Evolutionary conservation across 495 filamentous ascomycete species (phyloP).

Genomic region (Letharia columbiana): DNA sequence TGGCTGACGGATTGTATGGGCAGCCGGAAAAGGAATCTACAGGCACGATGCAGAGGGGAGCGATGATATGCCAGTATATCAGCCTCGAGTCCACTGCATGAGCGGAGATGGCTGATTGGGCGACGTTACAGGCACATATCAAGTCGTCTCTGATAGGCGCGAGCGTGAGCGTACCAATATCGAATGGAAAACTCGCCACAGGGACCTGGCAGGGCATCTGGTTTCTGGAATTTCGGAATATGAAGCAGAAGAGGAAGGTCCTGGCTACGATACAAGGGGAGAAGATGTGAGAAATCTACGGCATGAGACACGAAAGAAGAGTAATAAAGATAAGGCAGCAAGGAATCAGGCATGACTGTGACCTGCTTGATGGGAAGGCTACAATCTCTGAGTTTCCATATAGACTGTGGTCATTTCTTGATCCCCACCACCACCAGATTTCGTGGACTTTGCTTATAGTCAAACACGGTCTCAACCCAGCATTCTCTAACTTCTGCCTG

Average conservation of each 20-base stretch:
- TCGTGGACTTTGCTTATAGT: slow-evolving; percentile 76
- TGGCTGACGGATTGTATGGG: neutral
- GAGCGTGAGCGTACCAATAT: slow-evolving; percentile 81
- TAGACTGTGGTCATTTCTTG: slow-evolving; percentile 45
- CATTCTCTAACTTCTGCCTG: slow-evolving; percentile 56
- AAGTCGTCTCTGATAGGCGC: slow-evolving; percentile 85
- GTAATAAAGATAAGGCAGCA: neutral
- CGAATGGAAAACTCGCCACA: slow-evolving; percentile 65
- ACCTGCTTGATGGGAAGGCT: neutral
- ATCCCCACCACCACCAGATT: slow-evolving; percentile 87
- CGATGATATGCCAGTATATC: slow-evolving; percentile 77
- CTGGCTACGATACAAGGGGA: slow-evolving; percentile 94
- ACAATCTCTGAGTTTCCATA: neutral
- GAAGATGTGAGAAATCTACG: slow-evolving; percentile 41
- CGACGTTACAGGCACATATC: slow-evolving; percentile 60
- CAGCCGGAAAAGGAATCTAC: slow-evolving; percentile 62
- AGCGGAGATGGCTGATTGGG: slow-evolving; percentile 14
- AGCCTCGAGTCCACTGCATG: slow-evolving; percentile 1
- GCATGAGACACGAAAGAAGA: neutral
- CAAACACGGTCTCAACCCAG: slow-evolving; percentile 93
- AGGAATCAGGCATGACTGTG: neutral
- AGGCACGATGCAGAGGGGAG: slow-evolving; percentile 78
- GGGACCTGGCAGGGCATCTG: slow-evolving; percentile 80
- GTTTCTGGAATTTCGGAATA: slow-evolving; percentile 83
- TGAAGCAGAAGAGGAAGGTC: slow-evolving; percentile 66